Base-by-base conservation (phyloP, 768 basidiomycete genomes). In the Strobilomyces dryophilus region DNA sequence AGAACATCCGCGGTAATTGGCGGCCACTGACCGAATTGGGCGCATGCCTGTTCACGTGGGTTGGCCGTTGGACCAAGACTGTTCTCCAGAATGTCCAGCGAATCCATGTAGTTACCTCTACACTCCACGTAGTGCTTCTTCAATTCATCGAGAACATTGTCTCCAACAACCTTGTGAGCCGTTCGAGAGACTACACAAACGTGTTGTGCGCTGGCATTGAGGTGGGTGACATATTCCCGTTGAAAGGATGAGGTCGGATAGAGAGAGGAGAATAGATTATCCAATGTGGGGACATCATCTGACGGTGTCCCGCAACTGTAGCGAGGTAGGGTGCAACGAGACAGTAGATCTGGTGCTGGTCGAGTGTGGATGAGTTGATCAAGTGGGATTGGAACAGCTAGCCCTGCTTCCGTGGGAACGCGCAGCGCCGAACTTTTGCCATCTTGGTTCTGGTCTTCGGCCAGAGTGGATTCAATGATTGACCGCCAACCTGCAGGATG, bases 1-100 rank as follows among this genome's bases (percentile, higher is more conserved):
- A 24, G 24, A 24, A 24, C 24, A 24, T 24, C 24, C 24, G 24
- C 24, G 24, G 24, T 24, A 42, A 80, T 12, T n/a, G 10, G 39
- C 5, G 39, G 39, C 39, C 39, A 39, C 10, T 39, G 39, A 39
- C 39, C 1, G 12, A 39, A 39, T 39, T 14, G 39, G 8, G 20
- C n/a, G 39, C 8, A 14, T 18, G 2, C n/a, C 18, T 12, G 18
- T 20, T 39, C 18, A 39, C 15, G 35, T 15, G 11, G 8, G 9
- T 35, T 14, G 8, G 18, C 9, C 2, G 18, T 39, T 39, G 39
- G 39, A 39, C 18, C 39, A 5, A 39, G 18, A 20, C 18, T 20
- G 8, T 20, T 20, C 39, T 20, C 20, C 12, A 39, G 39, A 18
- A 18, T 20, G 6, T 20, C 18, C n/a, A 39, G 18, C 18, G 18